Evolutionary conservation across 805 yeast genomes (phyloP).

Genomic region (Candida sithepensis): DNA sequence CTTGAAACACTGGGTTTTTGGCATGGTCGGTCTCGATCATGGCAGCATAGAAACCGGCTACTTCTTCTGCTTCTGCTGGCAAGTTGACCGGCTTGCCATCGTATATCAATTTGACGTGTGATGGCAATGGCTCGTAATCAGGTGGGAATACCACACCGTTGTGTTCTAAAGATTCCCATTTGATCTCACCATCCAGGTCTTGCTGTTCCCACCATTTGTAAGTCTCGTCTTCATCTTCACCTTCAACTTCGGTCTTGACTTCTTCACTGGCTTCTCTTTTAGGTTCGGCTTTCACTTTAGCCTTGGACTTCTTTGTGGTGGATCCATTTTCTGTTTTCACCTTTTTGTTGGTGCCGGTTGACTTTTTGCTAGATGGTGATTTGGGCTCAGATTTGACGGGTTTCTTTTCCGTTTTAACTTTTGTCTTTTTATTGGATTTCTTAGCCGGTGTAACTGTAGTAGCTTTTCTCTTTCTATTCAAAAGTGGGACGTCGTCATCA

Average conservation of each 20-base stretch:
- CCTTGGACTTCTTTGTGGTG: slow-evolving; percentile 2
- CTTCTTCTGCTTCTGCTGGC: slow-evolving; percentile 87
- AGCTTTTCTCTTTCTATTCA: slow-evolving; percentile 7
- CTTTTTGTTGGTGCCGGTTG: background rate
- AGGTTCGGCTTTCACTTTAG: slow-evolving; percentile 5
- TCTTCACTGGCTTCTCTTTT: slow-evolving; percentile 5
- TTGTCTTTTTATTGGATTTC: slow-evolving; percentile 7
- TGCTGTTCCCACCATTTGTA: slow-evolving; percentile 83
- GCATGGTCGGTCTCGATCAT: slow-evolving; percentile 87
- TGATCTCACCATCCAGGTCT: slow-evolving; percentile 67
- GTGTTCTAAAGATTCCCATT: slow-evolving; percentile 86
- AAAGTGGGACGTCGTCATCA: slow-evolving; percentile 13
- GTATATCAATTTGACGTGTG: slow-evolving; percentile 68
- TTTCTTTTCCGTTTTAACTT: slow-evolving; percentile 1
- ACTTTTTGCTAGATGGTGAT: background rate
- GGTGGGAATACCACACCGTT: slow-evolving; percentile 95
- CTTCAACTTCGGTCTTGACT: slow-evolving; percentile 25
- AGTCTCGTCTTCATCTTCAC: slow-evolving; percentile 52
- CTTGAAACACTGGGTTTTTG: slow-evolving; percentile 77
- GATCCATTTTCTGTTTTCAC: slow-evolving; percentile 1
- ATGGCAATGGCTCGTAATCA: slow-evolving; percentile 80
- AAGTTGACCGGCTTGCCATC: slow-evolving; percentile 72
- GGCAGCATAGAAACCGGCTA: slow-evolving; percentile 93
- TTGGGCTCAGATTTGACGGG: slow-evolving; percentile 1
- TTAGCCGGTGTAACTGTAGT: slow-evolving; percentile 6